Percentiles rank a stretch among this genome's conserved stretches.
These are phyloP conservation scores for Chalciporus chontae DNA, from an alignment of 768 basidiomycete genomes.

Conservation along the genomic window DNA sequence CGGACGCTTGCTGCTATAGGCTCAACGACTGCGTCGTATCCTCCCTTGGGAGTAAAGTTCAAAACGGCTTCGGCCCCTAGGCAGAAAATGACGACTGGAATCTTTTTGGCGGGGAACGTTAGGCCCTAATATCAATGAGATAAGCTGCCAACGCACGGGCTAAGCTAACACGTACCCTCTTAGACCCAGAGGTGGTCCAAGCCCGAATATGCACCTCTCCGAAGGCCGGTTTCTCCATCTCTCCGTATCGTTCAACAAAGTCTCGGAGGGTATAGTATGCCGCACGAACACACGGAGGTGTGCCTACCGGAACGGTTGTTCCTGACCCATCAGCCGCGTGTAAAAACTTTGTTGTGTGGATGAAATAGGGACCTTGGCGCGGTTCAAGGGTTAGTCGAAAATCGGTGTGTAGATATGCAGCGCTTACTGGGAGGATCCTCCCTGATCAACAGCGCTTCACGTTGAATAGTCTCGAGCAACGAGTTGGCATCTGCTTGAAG, in stretches of 20 bases:
- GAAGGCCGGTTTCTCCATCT: conserved; percentile 31
- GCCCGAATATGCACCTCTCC: conserved; percentile 36
- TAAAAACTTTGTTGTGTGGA: conserved; percentile 15
- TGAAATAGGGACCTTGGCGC: conserved; percentile 28
- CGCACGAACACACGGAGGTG: conserved; percentile 19
- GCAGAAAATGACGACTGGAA: conserved; percentile 22
- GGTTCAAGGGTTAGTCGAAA: conserved; percentile 1
- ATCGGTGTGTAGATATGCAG: not conserved
- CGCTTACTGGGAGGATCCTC: conserved; percentile 22
- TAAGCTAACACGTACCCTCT: conserved; percentile 26
- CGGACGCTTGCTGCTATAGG: not conserved
- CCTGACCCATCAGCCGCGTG: conserved; percentile 10
- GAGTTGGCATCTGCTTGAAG: conserved; percentile 39
- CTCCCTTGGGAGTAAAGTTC: conserved; percentile 22
- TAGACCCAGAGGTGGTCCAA: conserved; percentile 41
- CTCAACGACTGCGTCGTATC: conserved; percentile 13
- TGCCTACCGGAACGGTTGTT: conserved; percentile 22
- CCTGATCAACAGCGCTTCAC: conserved; percentile 21
- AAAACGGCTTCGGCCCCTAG: conserved; percentile 24
- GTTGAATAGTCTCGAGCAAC: conserved; percentile 40
- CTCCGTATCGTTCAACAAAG: conserved; percentile 34
- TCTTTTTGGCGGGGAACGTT: conserved; percentile 21
- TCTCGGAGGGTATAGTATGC: conserved; percentile 29
- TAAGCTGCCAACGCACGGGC: not conserved
- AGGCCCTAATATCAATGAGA: conserved; percentile 19